phyloP scores from a whole-genome alignment of 192 early-diverging fungal species.

The Chytriomyces confervae region DNA sequence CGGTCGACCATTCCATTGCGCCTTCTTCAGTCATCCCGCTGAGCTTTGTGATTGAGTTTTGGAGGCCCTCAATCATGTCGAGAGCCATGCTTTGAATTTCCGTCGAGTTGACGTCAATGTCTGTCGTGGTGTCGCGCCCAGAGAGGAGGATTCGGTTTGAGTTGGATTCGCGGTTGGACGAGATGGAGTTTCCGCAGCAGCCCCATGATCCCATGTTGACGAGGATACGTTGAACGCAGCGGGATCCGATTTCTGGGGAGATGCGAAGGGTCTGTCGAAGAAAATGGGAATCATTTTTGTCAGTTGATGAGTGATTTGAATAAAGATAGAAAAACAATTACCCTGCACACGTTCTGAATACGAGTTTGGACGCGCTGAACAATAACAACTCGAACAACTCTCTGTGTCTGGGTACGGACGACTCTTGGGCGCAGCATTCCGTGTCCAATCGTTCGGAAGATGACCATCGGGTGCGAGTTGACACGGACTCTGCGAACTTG shows the following conservation, averaged over 20 bases:
- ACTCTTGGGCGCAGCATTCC: background rate
- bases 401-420: background rate
- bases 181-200: background rate
- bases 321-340: background rate
- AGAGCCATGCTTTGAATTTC: background rate
- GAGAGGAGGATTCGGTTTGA: background rate
- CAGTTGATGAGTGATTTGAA: no score
- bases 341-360: background rate
- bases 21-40: background rate
- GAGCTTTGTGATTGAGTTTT: background rate
- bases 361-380: background rate
- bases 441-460: background rate
- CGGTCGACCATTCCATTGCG: background rate
- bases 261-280: background rate
- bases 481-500: background rate
- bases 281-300: no score
- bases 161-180: background rate
- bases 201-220: conserved; percentile 1
- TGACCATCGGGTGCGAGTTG: background rate
- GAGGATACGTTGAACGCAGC: background rate
- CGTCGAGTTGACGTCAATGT: background rate
- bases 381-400: background rate
- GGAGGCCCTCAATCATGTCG: background rate
- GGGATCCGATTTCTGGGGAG: background rate
- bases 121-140: background rate